Base-by-base conservation (phyloP, 2,329 filamentous ascomycete species). In the Beauveria caledonica region DNA sequence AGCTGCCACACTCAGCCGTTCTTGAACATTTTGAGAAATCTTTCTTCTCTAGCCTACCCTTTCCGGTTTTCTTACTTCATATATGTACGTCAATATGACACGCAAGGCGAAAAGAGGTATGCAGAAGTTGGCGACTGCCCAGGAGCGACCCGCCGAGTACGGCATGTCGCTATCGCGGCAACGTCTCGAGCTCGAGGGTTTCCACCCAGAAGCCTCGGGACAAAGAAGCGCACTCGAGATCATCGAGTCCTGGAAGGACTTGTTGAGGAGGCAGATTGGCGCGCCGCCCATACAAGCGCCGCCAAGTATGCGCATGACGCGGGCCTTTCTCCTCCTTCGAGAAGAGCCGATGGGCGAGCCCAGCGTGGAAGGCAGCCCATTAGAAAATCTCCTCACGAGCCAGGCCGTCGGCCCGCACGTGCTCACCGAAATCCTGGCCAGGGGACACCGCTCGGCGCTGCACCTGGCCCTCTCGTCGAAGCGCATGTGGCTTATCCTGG, bases 381-480 rank as follows among this genome's bases (percentile, higher is more conserved):
- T 60, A 5, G 57, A 60, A 9, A 19, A 25, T 4, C n/a, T 60
- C 13, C 23, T 60, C 23, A 50, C 52, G 1, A 10, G n/a, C 1
- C 45, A 21, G 10, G 53, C 67, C 17, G 44, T 68, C n/a, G 67
- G 68, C 3, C 63, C 64, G 1, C 55, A 58, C 13, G 54, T 68
- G 3, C 29, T 64, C 11, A 46, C 63, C 3, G 13, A 23, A 5
- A 17, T 69, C 19, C 69, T 69, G 1, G 61, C 60, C 1, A 23
- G 66, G 1, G 72, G 72, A 0, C 64, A 67, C 54, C 64, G 62
- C 11, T 45, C 66, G 2, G 62, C 69, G 0, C 56, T 69, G 5
- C 62, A 62, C 1, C 39, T 70, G 5, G 68, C 70, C 0, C 42
- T 65, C 2, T 61, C 67, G 3, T 67, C 64, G 19, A 65, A 63